Evolutionary conservation across 2,329 filamentous ascomycete genomes (phyloP).

Genomic region (Trichoderma citrinoviride): DNA sequence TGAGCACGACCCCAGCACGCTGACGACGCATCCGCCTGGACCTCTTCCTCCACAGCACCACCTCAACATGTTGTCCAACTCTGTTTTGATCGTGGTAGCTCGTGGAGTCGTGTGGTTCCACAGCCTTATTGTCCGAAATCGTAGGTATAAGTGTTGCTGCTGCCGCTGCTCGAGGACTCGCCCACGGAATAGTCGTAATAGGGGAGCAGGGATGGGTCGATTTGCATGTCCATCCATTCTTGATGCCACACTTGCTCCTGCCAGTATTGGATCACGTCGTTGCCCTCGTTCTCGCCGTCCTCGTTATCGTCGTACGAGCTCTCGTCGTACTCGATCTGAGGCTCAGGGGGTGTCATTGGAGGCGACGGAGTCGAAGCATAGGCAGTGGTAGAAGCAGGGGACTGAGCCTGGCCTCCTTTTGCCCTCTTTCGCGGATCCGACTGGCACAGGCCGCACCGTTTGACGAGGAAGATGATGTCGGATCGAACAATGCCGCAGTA

Average conservation of each 20-base stretch:
- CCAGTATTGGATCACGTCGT: background rate
- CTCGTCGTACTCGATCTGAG: background rate
- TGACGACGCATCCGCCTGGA: background rate
- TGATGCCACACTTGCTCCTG: background rate
- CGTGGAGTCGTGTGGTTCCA: background rate
- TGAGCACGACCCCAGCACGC: background rate
- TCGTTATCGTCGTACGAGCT: background rate
- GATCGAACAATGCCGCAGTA: conserved; percentile 24
- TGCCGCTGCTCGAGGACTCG: background rate
- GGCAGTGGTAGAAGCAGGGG: background rate
- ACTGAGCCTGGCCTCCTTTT: background rate
- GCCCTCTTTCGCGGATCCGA: conserved; percentile 6
- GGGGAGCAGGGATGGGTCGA: background rate
- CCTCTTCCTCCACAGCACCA: background rate
- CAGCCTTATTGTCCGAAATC: background rate
- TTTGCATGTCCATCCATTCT: background rate
- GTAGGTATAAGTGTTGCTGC: background rate
- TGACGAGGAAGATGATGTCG: conserved; percentile 24
- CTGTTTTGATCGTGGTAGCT: background rate
- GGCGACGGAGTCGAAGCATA: background rate
- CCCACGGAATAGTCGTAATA: background rate
- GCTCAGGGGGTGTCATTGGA: background rate
- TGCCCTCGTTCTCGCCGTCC: background rate
- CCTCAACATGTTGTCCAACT: background rate
- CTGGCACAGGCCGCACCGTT: conserved; percentile 19